Base-by-base conservation (phyloP, 2,329 filamentous ascomycete species). In the Magnaporthiopsis incrustans region DNA sequence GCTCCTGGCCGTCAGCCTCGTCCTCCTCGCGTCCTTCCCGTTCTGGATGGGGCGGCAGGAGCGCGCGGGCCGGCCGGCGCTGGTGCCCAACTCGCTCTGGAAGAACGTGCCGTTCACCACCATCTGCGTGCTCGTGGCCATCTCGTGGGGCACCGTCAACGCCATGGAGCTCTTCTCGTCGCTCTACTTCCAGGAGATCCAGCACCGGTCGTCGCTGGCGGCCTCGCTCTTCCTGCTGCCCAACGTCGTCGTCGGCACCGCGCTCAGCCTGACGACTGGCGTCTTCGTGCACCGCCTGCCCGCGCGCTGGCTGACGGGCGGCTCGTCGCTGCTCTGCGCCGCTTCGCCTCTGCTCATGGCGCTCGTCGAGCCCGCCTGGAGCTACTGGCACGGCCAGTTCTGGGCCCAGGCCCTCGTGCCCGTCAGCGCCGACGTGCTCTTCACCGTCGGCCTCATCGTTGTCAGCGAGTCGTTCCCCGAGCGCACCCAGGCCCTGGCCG, bases 81-180 rank as follows among this genome's bases (percentile, higher is more conserved):
- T 89, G 10, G 87, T 89, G 27, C 86, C 86, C 0, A 88, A 88
- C 70, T 80, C 79, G 0, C 73, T 89, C 0, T 89, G 86, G 86
- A 77, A 74, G n/a, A 86, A 85, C 59, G 70, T 59, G 0, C 72
- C 81, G 3, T 89, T 88, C 68, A 80, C 82, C 0, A 78, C 74
- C 32, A 80, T 85, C 26, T 88, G 85, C 68, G 67, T 80, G 4
- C 81, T 77, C 5, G 75, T 84, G 1, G 70, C 80, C 5, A 66
- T 84, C 4, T 76, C 80, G 0, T 79, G 73, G 64, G 80, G 77
- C 0, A 78, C 80, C 0, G 65, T 80, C 7, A 80, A 81, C 60
- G 74, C 74, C 0, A 76, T 82, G 67, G 81, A 84, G 67, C 71
- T 79, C 0, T 81, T 80, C 61, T 70, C 74, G 25, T 81, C 77